phyloP scores from a whole-genome alignment of 768 basidiomycete species.

The Lentinula edodes region DNA sequence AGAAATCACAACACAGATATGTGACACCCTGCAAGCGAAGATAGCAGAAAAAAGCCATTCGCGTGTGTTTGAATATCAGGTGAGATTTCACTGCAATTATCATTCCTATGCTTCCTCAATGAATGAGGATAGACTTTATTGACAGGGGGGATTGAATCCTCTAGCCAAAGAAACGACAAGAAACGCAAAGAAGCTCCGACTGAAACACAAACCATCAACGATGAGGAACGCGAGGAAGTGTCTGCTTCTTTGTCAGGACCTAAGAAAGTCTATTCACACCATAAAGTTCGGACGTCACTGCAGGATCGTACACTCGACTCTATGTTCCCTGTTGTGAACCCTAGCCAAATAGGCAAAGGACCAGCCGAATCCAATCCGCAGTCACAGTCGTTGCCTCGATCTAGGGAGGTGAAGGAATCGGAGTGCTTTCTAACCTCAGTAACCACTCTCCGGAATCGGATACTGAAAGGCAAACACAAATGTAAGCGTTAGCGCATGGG shows the following conservation, averaged over 20 bases:
- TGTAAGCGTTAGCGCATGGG: conserved; percentile 38
- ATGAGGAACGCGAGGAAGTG: neutral
- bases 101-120: neutral
- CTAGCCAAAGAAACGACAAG: conserved; percentile 17
- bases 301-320: conserved; percentile 90
- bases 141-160: conserved; percentile 43
- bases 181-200: conserved; percentile 21
- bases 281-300: conserved; percentile 88
- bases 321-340: conserved; percentile 75
- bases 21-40: conserved; percentile 64
- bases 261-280: conserved; percentile 65
- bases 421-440: conserved; percentile 76
- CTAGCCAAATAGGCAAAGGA: conserved; percentile 31
- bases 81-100: conserved; percentile 14
- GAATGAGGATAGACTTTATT: conserved; percentile 44
- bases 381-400: conserved; percentile 20
- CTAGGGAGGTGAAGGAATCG: conserved; percentile 65
- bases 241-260: conserved; percentile 16
- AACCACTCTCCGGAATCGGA: conserved; percentile 49
- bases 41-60: conserved; percentile 61
- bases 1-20: conserved; percentile 69
- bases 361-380: conserved; percentile 5
- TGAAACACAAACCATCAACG: neutral
- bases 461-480: conserved; percentile 58
- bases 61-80: conserved; percentile 72